Base-by-base conservation (phyloP, 2,329 filamentous ascomycete species). In the Epichloe coenophiala region DNA sequence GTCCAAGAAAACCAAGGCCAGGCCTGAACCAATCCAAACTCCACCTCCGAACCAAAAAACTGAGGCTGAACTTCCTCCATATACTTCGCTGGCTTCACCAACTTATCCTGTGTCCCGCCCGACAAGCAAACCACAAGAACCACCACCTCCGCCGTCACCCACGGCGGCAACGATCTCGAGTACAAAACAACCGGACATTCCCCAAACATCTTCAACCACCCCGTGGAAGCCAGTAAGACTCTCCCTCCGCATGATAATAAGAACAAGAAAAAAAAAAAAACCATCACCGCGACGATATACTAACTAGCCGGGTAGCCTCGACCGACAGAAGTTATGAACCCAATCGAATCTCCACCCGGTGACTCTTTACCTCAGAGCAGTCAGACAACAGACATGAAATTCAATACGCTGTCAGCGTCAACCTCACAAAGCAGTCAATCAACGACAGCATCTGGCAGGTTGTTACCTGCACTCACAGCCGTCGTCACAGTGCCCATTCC, bases 401-500 rank as follows among this genome's bases (percentile, higher is more conserved):
- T 37, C 45, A 52, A 44, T 40, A 49, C 48, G 11, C 17, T 41
- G 45, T 36, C 40, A 36, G 17, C 31, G 8, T 42, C 35, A 35
- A 47, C 37, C 19, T n/a, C 39, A 8, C 23, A 40, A 39, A 45
- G 38, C 35, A 31, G 39, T 31, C n/a, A 3, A 8, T 19, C 45
- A 21, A 38, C 46, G 37, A 46, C 37, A 7, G 7, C 38, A 13
- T 47, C 33, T 8, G 21, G 38, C 37, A 36, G 39, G 13, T 15
- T 36, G 7, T 36, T 36, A 13, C 21, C 41, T 33, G 36, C 46
- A 23, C 43, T 43, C 12, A 45, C 46, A 42, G 42, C 47, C 4
- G 33, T 51, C 11, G 37, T 51, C 23, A 50, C 48, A 6, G 36
- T 11, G 27, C 47, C 48, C 31, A 42, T 42, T 9, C 47, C 50